Percentiles rank a stretch among this genome's conserved stretches.
Evolutionary conservation across 495 filamentous ascomycete species (phyloP).

Genomic region (Xylona heveae): DNA sequence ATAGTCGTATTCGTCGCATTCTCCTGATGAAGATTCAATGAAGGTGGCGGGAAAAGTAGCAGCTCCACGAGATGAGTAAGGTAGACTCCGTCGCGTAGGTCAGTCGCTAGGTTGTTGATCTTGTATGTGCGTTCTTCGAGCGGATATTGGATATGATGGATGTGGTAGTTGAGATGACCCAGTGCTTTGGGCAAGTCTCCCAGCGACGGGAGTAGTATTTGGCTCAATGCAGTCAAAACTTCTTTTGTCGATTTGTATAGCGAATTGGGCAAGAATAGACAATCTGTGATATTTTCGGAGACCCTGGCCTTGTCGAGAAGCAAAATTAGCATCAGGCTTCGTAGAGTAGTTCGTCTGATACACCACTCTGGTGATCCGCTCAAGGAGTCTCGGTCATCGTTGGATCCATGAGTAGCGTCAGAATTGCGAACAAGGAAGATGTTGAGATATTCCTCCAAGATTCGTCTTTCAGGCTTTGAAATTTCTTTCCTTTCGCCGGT

Average conservation of each 20-base stretch:
- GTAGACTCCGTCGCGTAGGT: slow-evolving; percentile 41
- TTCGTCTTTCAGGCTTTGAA: slow-evolving; percentile 18
- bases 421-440: slow-evolving; percentile 37
- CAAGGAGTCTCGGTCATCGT: slow-evolving; percentile 5
- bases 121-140: slow-evolving; percentile 36
- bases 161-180: slow-evolving; percentile 32
- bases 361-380: slow-evolving; percentile 18
- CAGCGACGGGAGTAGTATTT: slow-evolving; percentile 33
- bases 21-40: slow-evolving; percentile 7
- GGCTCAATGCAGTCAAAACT: slow-evolving; percentile 28
- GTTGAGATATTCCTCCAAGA: slow-evolving; percentile 30
- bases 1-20: slow-evolving; percentile 15
- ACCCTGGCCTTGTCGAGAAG: slow-evolving; percentile 34
- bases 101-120: slow-evolving; percentile 38
- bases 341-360: slow-evolving; percentile 33
- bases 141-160: slow-evolving; percentile 29
- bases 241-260: slow-evolving; percentile 31
- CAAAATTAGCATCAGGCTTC: slow-evolving; percentile 38
- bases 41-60: slow-evolving; percentile 23
- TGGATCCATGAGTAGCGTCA: slow-evolving; percentile 20
- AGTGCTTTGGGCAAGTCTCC: slow-evolving; percentile 34
- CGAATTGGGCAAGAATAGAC: slow-evolving; percentile 26
- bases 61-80: slow-evolving; percentile 38
- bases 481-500: slow-evolving; percentile 4
- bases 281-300: slow-evolving; percentile 13